Conservation (phyloP, 768 basidiomycete species). For the Boletales sp. region DNA sequence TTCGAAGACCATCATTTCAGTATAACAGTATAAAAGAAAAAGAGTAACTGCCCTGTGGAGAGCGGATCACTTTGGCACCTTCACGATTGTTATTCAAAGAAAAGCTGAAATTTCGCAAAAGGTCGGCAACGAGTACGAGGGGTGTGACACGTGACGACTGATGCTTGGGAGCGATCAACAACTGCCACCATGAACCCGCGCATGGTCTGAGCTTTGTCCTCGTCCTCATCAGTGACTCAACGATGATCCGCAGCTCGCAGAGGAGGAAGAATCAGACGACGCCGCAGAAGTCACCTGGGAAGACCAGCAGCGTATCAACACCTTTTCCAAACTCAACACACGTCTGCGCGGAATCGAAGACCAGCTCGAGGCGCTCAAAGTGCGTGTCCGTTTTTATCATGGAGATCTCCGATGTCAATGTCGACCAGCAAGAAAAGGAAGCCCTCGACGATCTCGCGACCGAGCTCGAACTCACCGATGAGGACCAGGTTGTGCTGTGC, state of each 20-base stretch:
- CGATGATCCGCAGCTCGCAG: constrained; percentile 49
- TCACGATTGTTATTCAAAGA: no score
- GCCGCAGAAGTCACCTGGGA: constrained; percentile 83
- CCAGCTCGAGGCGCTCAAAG: constrained; percentile 70
- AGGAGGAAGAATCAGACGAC: constrained; percentile 74
- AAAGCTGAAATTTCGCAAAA: no score
- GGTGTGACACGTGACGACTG: no score
- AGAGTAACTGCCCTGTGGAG: no score
- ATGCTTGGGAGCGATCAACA: no score
- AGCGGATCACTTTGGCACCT: no score
- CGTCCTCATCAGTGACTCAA: no score
- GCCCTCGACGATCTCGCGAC: constrained; percentile 84
- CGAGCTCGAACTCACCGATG: constrained; percentile 87
- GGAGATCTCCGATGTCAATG: background rate
- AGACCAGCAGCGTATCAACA: constrained; percentile 89
- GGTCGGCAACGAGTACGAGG: no score
- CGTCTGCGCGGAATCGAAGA: constrained; percentile 71
- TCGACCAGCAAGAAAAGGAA: constrained; percentile 83
- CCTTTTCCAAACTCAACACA: constrained; percentile 88
- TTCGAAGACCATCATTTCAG: no score
- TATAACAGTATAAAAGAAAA: no score
- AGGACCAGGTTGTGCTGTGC: constrained; percentile 75
- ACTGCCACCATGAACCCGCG: constrained; percentile 44
- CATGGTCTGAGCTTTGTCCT: constrained; percentile 38
- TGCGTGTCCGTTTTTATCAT: constrained; percentile 22